These are phyloP conservation scores for Dendrobium catenatum DNA, from an alignment of 106 monocot genomes.

Conservation along the genomic window DNA sequence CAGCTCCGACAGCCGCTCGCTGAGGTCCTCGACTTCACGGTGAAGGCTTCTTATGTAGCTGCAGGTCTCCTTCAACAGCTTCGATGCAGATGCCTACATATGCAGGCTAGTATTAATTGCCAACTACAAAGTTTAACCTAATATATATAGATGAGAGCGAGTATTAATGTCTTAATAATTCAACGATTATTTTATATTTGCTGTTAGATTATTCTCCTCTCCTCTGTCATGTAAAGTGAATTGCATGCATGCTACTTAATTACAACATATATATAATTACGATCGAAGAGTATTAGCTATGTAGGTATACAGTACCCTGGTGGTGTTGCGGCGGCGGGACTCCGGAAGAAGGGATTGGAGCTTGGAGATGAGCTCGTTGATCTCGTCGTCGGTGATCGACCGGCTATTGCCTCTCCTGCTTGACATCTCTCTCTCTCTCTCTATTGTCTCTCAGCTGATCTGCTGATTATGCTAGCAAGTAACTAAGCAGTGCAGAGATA, in stretches of 20 bases:
- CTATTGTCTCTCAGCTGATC: neutral
- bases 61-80: constrained; percentile 60
- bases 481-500: neutral
- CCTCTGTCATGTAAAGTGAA: no score
- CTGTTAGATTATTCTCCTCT: no score
- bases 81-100: constrained; percentile 42
- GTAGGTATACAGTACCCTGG: constrained; percentile 8
- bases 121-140: no score
- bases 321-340: constrained; percentile 19
- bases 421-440: constrained; percentile 10
- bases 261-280: no score
- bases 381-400: constrained; percentile 29
- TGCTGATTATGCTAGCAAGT: neutral
- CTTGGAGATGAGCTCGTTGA: constrained; percentile 35
- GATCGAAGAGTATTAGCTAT: no score
- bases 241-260: no score
- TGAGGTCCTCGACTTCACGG: constrained; percentile 51
- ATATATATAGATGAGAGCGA: no score
- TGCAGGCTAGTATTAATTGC: neutral
- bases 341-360: constrained; percentile 31
- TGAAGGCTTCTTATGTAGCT: constrained; percentile 52
- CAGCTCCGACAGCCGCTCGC: constrained; percentile 42
- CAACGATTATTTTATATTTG: no score
- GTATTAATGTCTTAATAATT: no score
- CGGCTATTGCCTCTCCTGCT: neutral